Base-by-base conservation (phyloP, 768 basidiomycete genomes). In the Pluteus cervinus region DNA sequence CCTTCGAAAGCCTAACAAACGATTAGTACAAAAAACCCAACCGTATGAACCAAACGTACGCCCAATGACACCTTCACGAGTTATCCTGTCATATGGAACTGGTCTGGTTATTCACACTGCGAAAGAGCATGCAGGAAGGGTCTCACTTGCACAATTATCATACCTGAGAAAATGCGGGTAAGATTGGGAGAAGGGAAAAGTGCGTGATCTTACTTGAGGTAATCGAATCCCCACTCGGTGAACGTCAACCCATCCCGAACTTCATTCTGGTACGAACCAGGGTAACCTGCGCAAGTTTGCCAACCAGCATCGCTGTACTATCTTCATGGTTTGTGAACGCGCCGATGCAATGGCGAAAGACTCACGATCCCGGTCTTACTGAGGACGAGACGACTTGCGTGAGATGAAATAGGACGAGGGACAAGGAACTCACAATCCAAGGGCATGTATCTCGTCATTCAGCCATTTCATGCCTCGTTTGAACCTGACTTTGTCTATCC, bases 231-330 rank as follows among this genome's bases (percentile, higher is more conserved):
- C 80, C 80, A 82, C 32, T 74, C 68, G 43, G 68, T 69, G 58
- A 82, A 82, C 7, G 69, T 49, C 49, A 72, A 69, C 21, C 63
- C 64, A 52, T 81, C 79, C 42, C 76, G 77, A 30, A 61, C 73
- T 53, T 81, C 79, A 40, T 81, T 77, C 49, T 68, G 62, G 56
- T 66, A 81, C 4, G 79, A 81, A 14, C 79, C 80, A 15, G 80
- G 80, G 50, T 79, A 82, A 8, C 69, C 41, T 30, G 70, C 66
- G 46, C 80, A 82, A 17, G 80, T 81, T 48, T 70, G 78, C 79
- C 79, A 81, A 14, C 80, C 80, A 1, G 80, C 68, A 46, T 80
- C 77, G 41, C 79, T 74, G 43, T 81, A 81, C 79, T 79, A 31
- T n/a, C n/a, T n/a, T 10, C 10, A 9, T 28, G 6, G 30, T 20